Conservation (phyloP, 805 yeast species). For the Starmerella etchellsii region DNA sequence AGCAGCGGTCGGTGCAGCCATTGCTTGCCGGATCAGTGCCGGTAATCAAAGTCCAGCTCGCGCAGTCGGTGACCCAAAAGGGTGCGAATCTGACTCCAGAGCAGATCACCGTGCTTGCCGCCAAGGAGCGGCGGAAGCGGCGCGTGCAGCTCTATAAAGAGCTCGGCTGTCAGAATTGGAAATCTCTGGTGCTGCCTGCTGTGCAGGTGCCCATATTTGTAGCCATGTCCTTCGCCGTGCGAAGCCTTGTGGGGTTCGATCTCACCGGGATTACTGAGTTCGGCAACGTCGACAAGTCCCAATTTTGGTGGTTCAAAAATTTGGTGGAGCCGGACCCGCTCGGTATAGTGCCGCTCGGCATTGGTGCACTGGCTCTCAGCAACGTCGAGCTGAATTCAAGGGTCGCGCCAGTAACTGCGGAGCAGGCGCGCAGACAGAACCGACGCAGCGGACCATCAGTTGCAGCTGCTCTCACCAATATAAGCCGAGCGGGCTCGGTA, state of each 20-base stretch:
- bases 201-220: conserved; percentile 85
- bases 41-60: conserved; percentile 43
- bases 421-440: conserved; percentile 15
- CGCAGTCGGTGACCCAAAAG: conserved; percentile 28
- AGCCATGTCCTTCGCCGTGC: conserved; percentile 57
- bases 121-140: conserved; percentile 65
- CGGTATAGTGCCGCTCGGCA: conserved; percentile 50
- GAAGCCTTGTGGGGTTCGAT: conserved; percentile 55
- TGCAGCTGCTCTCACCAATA: conserved; percentile 38
- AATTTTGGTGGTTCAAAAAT: conserved; percentile 49
- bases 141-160: conserved; percentile 58
- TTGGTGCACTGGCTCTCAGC: conserved; percentile 59
- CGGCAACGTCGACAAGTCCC: conserved; percentile 24
- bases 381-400: conserved; percentile 82
- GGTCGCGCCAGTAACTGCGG: conserved; percentile 25
- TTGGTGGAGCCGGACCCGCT: conserved; percentile 49
- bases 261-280: conserved; percentile 21
- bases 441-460: conserved; percentile 20
- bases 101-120: conserved; percentile 58
- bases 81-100: conserved; percentile 48
- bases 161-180: conserved; percentile 66
- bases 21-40: conserved; percentile 65
- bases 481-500: conserved; percentile 63
- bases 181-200: conserved; percentile 51
- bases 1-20: conserved; percentile 61